Conservation (phyloP, 352 stramenopile species). For the Pilasporangium apinafurcum region DNA sequence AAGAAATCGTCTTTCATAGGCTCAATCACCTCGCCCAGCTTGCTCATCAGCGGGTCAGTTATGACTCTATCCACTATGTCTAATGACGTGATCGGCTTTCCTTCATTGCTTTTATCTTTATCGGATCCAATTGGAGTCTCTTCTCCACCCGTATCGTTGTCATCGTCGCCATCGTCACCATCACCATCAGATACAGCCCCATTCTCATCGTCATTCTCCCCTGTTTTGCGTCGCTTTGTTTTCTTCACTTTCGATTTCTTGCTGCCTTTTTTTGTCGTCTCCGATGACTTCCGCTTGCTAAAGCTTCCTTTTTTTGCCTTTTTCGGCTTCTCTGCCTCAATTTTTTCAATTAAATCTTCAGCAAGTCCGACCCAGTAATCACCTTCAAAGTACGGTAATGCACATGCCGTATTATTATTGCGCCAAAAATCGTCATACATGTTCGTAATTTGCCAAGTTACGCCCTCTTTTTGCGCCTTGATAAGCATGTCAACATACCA, state of each 20-base stretch:
- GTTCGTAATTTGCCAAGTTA: conserved; percentile 94
- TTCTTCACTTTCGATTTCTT: conserved; percentile 84
- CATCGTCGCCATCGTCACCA: conserved; percentile 31
- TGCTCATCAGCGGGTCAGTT: conserved; percentile 76
- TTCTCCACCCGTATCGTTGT: conserved; percentile 16
- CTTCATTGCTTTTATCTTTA: conserved; percentile 24
- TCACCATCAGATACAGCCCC: not conserved
- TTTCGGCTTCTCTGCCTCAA: conserved; percentile 82
- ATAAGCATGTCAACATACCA: conserved; percentile 93
- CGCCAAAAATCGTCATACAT: conserved; percentile 96
- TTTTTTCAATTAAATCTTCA: conserved; percentile 87
- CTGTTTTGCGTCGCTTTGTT: conserved; percentile 59
- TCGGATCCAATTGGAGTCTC: too few relatives aligned
- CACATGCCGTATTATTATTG: conserved; percentile 79
- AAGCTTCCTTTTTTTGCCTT: conserved; percentile 55
- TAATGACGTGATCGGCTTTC: conserved; percentile 37
- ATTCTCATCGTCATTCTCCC: conserved; percentile 7
- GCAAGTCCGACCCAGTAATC: conserved; percentile 86
- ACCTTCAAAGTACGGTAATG: conserved; percentile 80
- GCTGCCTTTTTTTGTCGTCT: conserved; percentile 53
- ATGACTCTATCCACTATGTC: conserved; percentile 62
- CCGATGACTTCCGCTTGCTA: conserved; percentile 56
- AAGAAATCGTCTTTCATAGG: conserved; percentile 90
- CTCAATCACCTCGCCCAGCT: conserved; percentile 83
- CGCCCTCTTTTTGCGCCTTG: conserved; percentile 79